A percentile compares a stretch with the other conserved stretches of the same genome.
These are phyloP conservation scores for Trichoderma lentiforme DNA, from an alignment of 2,329 filamentous ascomycete species.

Conservation along the genomic window DNA sequence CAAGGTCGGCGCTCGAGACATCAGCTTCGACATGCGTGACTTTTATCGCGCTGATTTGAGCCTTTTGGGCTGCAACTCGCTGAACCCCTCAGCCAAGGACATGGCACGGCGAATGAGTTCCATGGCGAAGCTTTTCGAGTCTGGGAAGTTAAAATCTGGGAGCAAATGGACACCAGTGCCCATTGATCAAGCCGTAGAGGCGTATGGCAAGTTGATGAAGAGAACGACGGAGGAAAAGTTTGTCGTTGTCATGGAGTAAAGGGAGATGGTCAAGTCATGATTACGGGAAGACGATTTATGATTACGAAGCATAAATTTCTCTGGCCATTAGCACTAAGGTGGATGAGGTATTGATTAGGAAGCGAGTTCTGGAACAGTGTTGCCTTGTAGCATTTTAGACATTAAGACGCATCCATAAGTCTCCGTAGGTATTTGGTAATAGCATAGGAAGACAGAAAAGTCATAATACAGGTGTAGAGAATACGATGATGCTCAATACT, in stretches of 20 bases:
- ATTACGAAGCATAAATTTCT: neutral
- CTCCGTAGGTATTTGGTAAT: neutral
- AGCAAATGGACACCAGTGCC: slow-evolving; percentile 9
- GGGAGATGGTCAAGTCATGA: neutral
- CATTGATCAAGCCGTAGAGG: neutral
- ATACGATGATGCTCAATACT: neutral
- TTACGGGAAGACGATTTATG: neutral
- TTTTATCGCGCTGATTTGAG: slow-evolving; percentile 18
- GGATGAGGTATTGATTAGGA: neutral
- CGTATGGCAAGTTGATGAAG: slow-evolving; percentile 3
- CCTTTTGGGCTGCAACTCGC: slow-evolving; percentile 16
- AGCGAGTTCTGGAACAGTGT: neutral
- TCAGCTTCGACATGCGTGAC: slow-evolving; percentile 15
- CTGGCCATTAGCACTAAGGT: neutral
- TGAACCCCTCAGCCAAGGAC: slow-evolving; percentile 12
- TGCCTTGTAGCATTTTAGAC: too few relatives aligned
- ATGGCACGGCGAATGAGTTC: slow-evolving; percentile 1
- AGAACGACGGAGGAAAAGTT: neutral
- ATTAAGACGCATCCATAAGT: neutral
- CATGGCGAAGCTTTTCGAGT: slow-evolving; percentile 7
- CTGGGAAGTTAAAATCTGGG: neutral
- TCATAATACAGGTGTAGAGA: neutral
- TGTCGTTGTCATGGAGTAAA: slow-evolving; percentile 13
- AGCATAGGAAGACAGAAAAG: neutral
- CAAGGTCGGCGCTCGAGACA: neutral